Conservation (phyloP, 139 green algal species). For the Chlorella sp. region DNA sequence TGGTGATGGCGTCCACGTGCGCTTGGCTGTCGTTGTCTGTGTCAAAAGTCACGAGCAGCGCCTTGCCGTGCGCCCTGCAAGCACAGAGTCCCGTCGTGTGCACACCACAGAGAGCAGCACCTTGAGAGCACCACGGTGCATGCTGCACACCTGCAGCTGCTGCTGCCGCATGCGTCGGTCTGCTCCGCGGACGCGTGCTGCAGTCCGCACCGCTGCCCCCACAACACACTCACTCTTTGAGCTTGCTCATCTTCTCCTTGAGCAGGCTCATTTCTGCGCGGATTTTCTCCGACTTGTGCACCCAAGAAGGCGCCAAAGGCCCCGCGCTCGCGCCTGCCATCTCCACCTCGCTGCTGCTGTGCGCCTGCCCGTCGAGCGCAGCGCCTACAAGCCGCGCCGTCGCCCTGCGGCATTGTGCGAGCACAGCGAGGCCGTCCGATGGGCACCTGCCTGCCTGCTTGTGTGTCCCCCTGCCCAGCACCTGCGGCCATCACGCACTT, state of each 20-base stretch:
- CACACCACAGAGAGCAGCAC: too few relatives aligned
- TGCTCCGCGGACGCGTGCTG: too few relatives aligned
- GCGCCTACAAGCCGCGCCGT: conserved; percentile 27
- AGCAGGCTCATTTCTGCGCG: conserved; percentile 41
- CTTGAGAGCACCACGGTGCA: too few relatives aligned
- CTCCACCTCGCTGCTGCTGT: conserved; percentile 34
- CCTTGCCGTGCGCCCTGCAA: conserved; percentile 44
- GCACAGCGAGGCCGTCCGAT: background rate
- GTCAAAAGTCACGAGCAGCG: conserved; percentile 51
- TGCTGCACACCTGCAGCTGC: too few relatives aligned
- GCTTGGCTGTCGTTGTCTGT: conserved; percentile 25
- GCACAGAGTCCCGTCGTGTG: too few relatives aligned
- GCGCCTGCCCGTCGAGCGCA: conserved; percentile 31
- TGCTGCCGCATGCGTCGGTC: too few relatives aligned
- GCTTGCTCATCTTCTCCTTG: conserved; percentile 42
- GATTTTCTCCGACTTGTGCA: conserved; percentile 40
- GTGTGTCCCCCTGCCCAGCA: background rate
- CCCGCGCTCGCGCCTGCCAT: conserved; percentile 7
- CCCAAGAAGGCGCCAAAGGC: conserved; percentile 33
- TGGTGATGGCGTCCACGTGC: conserved; percentile 39
- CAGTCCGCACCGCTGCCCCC: too few relatives aligned
- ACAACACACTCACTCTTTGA: conserved; percentile 53
- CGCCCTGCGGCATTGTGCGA: background rate
- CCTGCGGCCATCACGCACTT: background rate
- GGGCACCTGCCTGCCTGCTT: background rate